These are phyloP conservation scores for Pichia membranifaciens DNA, from an alignment of 805 yeast genomes.

Conservation along the genomic window DNA sequence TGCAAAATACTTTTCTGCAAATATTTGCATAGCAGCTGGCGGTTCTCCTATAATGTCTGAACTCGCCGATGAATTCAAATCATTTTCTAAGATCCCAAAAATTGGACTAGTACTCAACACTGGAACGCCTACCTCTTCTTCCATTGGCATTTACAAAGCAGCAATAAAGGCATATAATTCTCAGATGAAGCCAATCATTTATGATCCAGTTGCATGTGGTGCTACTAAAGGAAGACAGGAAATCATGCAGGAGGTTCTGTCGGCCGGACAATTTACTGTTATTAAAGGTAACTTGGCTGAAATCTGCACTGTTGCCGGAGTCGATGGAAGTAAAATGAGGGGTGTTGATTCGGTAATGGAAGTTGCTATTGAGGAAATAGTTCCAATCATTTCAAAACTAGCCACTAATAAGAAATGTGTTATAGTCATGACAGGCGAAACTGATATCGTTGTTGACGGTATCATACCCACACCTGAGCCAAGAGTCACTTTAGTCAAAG, in stretches of 20 bases:
- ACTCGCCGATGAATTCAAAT: slow-evolving; percentile 57
- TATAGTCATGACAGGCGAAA: slow-evolving; percentile 67
- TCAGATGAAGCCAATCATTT: slow-evolving; percentile 55
- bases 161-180: slow-evolving; percentile 59
- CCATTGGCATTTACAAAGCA: slow-evolving; percentile 36
- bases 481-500: slow-evolving; percentile 32
- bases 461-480: slow-evolving; percentile 15
- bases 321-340: slow-evolving; percentile 41
- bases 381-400: slow-evolving; percentile 41
- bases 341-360: slow-evolving; percentile 58
- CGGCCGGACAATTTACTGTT: slow-evolving; percentile 54
- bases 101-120: slow-evolving; percentile 62
- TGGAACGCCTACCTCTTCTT: slow-evolving; percentile 56
- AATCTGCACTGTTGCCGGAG: slow-evolving; percentile 53
- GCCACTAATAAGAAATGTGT: slow-evolving; percentile 48
- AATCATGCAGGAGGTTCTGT: slow-evolving; percentile 44
- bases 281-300: slow-evolving; percentile 89
- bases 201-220: slow-evolving; percentile 93
- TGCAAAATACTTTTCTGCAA: slow-evolving; percentile 85
- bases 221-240: slow-evolving; percentile 58
- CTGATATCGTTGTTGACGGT: slow-evolving; percentile 49
- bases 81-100: slow-evolving; percentile 51
- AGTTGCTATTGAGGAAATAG: slow-evolving; percentile 21
- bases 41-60: slow-evolving; percentile 91
- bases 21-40: slow-evolving; percentile 75